phyloP scores from a whole-genome alignment of 1,284 basidiomycete genomes.

The Ceratobasidium sp. region DNA sequence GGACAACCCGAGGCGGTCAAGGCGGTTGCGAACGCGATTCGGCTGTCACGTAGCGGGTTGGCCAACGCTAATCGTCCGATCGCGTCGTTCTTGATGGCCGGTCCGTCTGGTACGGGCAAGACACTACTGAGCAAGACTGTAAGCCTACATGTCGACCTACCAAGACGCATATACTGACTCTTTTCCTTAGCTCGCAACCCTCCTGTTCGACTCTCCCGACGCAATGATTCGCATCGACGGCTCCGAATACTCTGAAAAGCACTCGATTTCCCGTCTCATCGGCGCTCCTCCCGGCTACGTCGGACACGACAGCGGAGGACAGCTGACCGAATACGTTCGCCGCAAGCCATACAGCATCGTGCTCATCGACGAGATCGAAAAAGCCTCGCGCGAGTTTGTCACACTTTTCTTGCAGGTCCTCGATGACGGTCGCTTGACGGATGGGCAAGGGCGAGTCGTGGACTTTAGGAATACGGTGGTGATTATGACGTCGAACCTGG shows the following conservation, averaged over 20 bases:
- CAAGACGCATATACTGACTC: conserved; percentile 51
- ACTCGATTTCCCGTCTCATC: conserved; percentile 90
- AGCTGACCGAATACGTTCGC: conserved; percentile 92
- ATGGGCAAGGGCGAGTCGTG: conserved; percentile 84
- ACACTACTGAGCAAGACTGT: conserved; percentile 93
- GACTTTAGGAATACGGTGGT: conserved; percentile 89
- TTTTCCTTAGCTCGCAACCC: conserved; percentile 75
- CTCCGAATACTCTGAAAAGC: conserved; percentile 94
- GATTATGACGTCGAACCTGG: conserved; percentile 95
- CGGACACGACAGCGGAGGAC: conserved; percentile 91
- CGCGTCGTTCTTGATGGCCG: conserved; percentile 93
- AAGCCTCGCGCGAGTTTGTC: conserved; percentile 90
- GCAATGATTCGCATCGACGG: conserved; percentile 94
- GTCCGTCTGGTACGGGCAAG: conserved; percentile 91
- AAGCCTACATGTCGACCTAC: conserved; percentile 55
- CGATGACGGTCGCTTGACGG: conserved; percentile 95
- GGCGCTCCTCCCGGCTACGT: conserved; percentile 94
- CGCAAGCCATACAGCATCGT: conserved; percentile 88
- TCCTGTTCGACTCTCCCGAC: conserved; percentile 91
- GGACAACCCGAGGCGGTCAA: conserved; percentile 92
- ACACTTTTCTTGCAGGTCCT: conserved; percentile 94
- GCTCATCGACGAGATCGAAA: conserved; percentile 90
- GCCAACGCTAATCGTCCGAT: conserved; percentile 87
- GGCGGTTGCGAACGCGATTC: conserved; percentile 91
- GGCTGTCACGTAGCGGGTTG: conserved; percentile 90